Base-by-base conservation (phyloP, 78 protist genomes). In the Polysphondylium violaceum region DNA sequence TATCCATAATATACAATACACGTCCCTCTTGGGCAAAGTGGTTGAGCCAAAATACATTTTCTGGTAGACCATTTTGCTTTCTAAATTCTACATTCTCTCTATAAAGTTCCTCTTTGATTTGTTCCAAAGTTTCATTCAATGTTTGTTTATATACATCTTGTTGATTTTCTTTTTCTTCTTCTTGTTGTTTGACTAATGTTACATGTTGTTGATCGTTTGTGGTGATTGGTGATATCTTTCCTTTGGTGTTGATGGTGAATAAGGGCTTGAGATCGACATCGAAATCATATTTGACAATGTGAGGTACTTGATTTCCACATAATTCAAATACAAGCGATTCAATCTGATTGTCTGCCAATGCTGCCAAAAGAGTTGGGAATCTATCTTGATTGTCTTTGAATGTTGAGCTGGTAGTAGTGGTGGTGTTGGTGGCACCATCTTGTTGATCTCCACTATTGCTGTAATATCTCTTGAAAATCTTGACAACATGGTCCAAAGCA, bases 201-300 rank as follows among this genome's bases (percentile, higher is more conserved):
- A 74, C 83, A 56, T 58, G 60, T 38, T 61, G 27, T 38, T 53
- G 23, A 21, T 12, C 8, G 1, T 35, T 16, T 1, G 21, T 16
- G n/a, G 21, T 44, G 77, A 21, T 17, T 21, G 79, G 65, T 47
- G 60, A 29, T 35, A 73, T 69, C 21, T 43, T 27, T 1, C 76
- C 76, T 35, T 47, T 19, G 19, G 33, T 33, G 25, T 27, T 33
- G 27, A 78, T 63, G 17, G 59, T 31, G n/a, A 78, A 56, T 31
- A 78, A 38, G n/a, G 88, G 88, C 38, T 78, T 43, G 43, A 78
- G 27, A 14, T 63, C 76, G 7, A 51, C 11, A 5, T 63, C 88
- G 27, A 78, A 78, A 38, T 63, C 50, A 50, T 78, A 78, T 53
- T 78, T 78, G 29, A 78, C 88, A 51, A 78, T 78, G 27, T 78